Evolutionary conservation across 1,284 basidiomycete species (phyloP), one percentile per base, ranked within the genome.

Genomic region (Testicularia cyperi): DNA sequence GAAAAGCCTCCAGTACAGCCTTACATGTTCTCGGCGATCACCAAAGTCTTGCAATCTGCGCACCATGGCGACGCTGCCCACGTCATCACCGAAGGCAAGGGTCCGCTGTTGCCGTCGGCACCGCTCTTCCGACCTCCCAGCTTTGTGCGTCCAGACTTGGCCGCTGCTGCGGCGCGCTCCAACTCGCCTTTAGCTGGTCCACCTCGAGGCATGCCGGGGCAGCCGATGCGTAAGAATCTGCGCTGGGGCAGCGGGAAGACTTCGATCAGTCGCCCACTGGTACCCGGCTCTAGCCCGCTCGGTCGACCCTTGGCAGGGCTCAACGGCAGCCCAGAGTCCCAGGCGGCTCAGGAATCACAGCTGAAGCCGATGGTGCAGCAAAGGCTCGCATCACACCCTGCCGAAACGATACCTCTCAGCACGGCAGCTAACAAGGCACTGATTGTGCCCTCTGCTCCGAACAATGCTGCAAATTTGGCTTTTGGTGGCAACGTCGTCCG

Each of bases 191-290:
- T 67, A 2, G 58, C 65, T 15, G 66, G 61, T 24, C 64, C 68
- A 13, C 63, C 55, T 15, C 42, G 54, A 3, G 60, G 49, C 12
- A 26, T 43, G 8, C 46, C 53, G 18, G 70, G 70, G 9, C 68
- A 66, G 42, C 72, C 72, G 5, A 68, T 68, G 43, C 67, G 72
- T 19, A 72, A 64, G 54, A 74, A 74, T 32, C 32, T 74, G 21
- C 57, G 72, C 5, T 74, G 72, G 72, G 72, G 72, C 20, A 72
- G 53, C 34, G 72, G 72, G 19, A 74, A 74, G 38, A 55, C 63
- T 6, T 72, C 70, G 15, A 28, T 43, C 12, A 72, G 70, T 32
- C 61, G 71, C 0, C 62, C 60, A 0, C 9, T 72, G 31, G 56
- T 57, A 10, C 57, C 45, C n/a, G 52, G 49, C 29, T 45, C 43